phyloP scores from a whole-genome alignment of 2,329 filamentous ascomycete species.

The Microsporum audouinii region DNA sequence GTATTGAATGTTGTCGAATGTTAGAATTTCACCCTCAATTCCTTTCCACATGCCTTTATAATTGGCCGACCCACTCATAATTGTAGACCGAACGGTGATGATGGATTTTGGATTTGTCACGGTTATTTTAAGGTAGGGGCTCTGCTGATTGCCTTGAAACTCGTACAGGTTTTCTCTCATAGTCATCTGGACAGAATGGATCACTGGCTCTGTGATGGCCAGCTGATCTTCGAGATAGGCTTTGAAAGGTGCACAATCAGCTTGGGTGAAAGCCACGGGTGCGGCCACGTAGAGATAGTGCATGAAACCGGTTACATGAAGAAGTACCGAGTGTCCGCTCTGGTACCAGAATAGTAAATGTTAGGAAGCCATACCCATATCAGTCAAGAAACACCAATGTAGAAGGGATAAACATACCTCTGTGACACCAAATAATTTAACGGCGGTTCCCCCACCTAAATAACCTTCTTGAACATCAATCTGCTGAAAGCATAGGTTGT shows the following conservation, averaged over 20 bases:
- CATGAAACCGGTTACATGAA: slow-evolving; percentile 90
- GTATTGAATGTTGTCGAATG: slow-evolving; percentile 94
- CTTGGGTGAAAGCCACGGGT: slow-evolving; percentile 64
- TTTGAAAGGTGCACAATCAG: slow-evolving; percentile 69
- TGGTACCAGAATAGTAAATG: slow-evolving; percentile 20
- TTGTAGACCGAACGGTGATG: slow-evolving; percentile 58
- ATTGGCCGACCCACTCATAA: slow-evolving; percentile 67
- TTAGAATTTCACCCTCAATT: slow-evolving; percentile 55
- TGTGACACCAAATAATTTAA: slow-evolving; percentile 91
- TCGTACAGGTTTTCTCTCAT: slow-evolving; percentile 86
- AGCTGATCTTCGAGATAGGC: slow-evolving; percentile 68
- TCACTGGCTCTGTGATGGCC: slow-evolving; percentile 59
- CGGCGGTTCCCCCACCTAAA: slow-evolving; percentile 59
- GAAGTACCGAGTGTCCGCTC: slow-evolving; percentile 75
- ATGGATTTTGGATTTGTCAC: slow-evolving; percentile 83
- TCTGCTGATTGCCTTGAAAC: slow-evolving; percentile 86
- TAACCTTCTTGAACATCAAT: slow-evolving; percentile 91
- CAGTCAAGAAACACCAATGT: neutral
- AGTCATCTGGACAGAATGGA: slow-evolving; percentile 69
- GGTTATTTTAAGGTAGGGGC: slow-evolving; percentile 84
- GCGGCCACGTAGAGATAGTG: slow-evolving; percentile 94
- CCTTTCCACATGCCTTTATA: slow-evolving; percentile 84
- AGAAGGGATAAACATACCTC: slow-evolving; percentile 39
- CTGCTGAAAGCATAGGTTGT: slow-evolving; percentile 80
- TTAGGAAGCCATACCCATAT: neutral